These are phyloP conservation scores for Scopulariopsis brevicaulis DNA, from an alignment of 2,329 filamentous ascomycete species.

Conservation along the genomic window DNA sequence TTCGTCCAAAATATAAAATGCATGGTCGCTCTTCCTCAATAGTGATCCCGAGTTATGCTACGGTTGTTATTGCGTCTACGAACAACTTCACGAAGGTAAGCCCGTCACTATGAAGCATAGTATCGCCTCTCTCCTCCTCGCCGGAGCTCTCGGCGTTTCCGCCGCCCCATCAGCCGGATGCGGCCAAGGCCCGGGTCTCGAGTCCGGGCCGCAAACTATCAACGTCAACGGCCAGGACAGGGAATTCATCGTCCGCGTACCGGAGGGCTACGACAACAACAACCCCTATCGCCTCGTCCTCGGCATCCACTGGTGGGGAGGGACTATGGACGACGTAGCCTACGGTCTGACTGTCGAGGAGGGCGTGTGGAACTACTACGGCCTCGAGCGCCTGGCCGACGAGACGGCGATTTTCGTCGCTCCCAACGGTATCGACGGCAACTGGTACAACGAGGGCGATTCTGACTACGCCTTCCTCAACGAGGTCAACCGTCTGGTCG, in stretches of 20 bases:
- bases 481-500: constrained; percentile 21
- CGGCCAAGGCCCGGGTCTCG: constrained; percentile 17
- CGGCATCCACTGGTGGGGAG: constrained; percentile 24
- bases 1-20: too few relatives aligned
- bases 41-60: too few relatives aligned
- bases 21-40: too few relatives aligned
- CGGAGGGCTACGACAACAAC: constrained; percentile 24
- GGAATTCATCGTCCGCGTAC: constrained; percentile 20
- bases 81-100: too few relatives aligned
- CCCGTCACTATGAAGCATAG: not conserved
- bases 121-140: not conserved
- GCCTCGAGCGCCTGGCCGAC: constrained; percentile 20
- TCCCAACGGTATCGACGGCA: constrained; percentile 24
- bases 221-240: constrained; percentile 20
- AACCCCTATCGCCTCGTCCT: constrained; percentile 27
- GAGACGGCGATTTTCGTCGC: constrained; percentile 25
- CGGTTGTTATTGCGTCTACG: too few relatives aligned
- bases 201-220: constrained; percentile 17
- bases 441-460: constrained; percentile 26
- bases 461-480: constrained; percentile 27
- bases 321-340: constrained; percentile 9
- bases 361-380: constrained; percentile 21
- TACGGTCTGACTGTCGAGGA: constrained; percentile 19
- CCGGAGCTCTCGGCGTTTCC: not conserved
- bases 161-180: constrained; percentile 17